These are phyloP conservation scores for Penicillium freii DNA, from an alignment of 2,329 filamentous ascomycete genomes.

Conservation along the genomic window DNA sequence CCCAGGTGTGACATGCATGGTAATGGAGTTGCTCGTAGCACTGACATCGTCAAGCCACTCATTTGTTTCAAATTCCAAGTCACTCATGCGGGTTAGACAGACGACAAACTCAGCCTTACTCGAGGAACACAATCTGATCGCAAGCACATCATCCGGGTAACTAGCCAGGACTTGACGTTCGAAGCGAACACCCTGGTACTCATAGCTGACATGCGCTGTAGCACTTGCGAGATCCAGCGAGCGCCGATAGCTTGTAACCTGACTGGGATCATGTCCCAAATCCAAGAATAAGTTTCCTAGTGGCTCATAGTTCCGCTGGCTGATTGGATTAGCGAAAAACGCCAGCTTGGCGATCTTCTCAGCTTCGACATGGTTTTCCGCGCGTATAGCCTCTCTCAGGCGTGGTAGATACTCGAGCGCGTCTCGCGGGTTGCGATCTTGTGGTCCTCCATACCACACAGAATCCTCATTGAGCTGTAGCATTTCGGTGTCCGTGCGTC, in stretches of 20 bases:
- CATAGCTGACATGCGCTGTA: constrained; percentile 40
- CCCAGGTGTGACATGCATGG: constrained; percentile 41
- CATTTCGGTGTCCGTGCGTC: constrained; percentile 44
- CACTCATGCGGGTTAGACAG: constrained; percentile 37
- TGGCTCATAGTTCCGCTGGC: constrained; percentile 52
- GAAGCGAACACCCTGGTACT: constrained; percentile 31
- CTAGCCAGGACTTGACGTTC: constrained; percentile 45
- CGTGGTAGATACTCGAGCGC: constrained; percentile 39
- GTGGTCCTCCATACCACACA: constrained; percentile 48
- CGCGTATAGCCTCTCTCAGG: constrained; percentile 44
- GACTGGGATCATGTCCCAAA: constrained; percentile 35
- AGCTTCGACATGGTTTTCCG: constrained; percentile 41
- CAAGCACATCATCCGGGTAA: constrained; percentile 44
- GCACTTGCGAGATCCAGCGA: constrained; percentile 42
- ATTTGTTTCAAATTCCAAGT: constrained; percentile 46
- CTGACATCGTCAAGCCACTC: constrained; percentile 44
- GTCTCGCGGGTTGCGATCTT: constrained; percentile 44
- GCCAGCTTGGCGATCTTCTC: constrained; percentile 42
- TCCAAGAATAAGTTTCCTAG: constrained; percentile 43
- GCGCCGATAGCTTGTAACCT: constrained; percentile 38
- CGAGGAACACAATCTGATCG: constrained; percentile 31
- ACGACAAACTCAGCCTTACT: constrained; percentile 31
- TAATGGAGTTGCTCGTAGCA: constrained; percentile 31
- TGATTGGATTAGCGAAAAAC: constrained; percentile 49
- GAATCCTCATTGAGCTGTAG: constrained; percentile 52